Evolutionary conservation across 805 yeast genomes (phyloP).

Genomic region (Torulaspora gathmanii): DNA sequence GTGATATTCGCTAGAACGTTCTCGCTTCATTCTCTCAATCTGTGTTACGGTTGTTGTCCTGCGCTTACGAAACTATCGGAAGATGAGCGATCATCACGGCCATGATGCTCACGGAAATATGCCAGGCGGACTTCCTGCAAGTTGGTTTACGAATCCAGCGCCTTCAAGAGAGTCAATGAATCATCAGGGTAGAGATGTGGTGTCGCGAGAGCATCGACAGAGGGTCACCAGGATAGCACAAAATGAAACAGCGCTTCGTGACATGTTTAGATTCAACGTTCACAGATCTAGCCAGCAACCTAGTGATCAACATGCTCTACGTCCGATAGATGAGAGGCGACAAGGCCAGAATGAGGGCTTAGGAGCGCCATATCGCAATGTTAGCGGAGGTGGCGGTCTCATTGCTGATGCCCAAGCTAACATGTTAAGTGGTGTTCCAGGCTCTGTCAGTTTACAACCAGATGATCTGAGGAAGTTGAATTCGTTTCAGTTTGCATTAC

Average conservation of each 20-base stretch:
- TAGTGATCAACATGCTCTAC: slow-evolving; percentile 2
- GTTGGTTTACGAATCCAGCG: slow-evolving; percentile 20
- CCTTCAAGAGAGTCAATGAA: slow-evolving; percentile 17
- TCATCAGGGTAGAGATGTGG: slow-evolving; percentile 16
- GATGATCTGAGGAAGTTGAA: slow-evolving; percentile 21
- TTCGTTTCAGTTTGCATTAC: slow-evolving; percentile 24
- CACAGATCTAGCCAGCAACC: slow-evolving; percentile 7
- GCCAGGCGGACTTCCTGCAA: slow-evolving; percentile 21
- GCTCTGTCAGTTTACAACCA: slow-evolving; percentile 10
- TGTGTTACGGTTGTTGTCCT: not conserved
- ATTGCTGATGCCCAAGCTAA: slow-evolving; percentile 11
- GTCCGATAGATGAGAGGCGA: not conserved
- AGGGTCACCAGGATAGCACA: slow-evolving; percentile 20
- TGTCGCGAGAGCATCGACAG: slow-evolving; percentile 22
- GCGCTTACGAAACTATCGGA: not conserved
- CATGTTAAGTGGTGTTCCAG: slow-evolving; percentile 15
- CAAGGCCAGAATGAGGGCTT: not conserved
- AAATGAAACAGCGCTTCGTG: slow-evolving; percentile 20
- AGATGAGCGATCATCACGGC: slow-evolving; percentile 9
- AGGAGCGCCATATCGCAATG: not conserved
- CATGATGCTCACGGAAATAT: slow-evolving; percentile 9
- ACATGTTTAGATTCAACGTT: slow-evolving; percentile 15
- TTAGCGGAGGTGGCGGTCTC: slow-evolving; percentile 2
- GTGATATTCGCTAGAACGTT: not conserved
- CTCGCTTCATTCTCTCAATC: not conserved